Base-by-base conservation (phyloP, 176 grass and related monocot genomes). In the Zea luxurians region DNA sequence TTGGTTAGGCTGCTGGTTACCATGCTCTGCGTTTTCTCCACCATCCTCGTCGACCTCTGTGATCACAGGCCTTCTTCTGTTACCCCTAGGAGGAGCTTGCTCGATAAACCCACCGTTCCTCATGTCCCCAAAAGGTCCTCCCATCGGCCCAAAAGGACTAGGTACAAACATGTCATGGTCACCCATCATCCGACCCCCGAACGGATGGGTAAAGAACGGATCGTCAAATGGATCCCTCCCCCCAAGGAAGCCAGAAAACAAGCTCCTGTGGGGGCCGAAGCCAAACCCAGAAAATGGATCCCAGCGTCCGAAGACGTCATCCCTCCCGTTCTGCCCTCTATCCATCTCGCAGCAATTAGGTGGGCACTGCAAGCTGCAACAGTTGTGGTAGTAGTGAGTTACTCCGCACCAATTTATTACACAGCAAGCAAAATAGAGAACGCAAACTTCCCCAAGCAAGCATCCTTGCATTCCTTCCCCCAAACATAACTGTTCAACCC, bases 141-240 rank as follows among this genome's bases (percentile, higher is more conserved):
- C 76, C 47, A 86, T 86, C 3, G 72, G 77, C 6, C 71, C 80
- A 0, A 92, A 83, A n/a, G 62, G 42, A 18, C 74, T 58, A 63
- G 71, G 55, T 16, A 75, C 68, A 38, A 89, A 89, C 77, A 92
- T 64, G 38, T 82, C 61, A 9, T 82, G 87, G 34, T 79, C 84
- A 60, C 88, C 90, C 78, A 94, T 89, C 83, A 94, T 87, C 85
- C 48, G 27, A 82, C 76, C 47, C 54, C 88, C 92, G 44, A 99
- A 95, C 35, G 92, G 92, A 27, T 82, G 89, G 48, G 86, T 91
- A 71, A 99, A 99, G 86, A 99, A 99, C 0, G 96, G 96, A 41
- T 95, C 88, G 43, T 95, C 92, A 71, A 93, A 99, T 6, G 92
- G 96, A 73, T 95, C 91, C 78, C 86, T 88, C 42, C 86, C 89